Conservation (phyloP, 1,284 basidiomycete genomes). For the Dichomitus squalens region DNA sequence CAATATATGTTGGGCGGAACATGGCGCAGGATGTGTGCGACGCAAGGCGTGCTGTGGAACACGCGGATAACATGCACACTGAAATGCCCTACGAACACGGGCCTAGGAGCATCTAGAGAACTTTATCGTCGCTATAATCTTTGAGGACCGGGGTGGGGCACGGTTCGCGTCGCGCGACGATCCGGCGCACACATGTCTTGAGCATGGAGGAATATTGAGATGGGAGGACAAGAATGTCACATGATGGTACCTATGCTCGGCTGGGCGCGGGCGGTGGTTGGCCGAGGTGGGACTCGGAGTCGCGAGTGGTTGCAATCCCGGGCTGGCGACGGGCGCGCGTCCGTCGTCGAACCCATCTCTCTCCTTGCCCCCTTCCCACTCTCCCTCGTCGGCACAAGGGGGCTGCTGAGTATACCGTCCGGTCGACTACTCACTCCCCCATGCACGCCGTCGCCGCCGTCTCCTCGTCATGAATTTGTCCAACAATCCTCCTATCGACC, state of each 20-base stretch:
- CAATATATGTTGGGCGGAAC: constrained; percentile 8
- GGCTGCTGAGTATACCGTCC: constrained; percentile 11
- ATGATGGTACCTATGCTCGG: constrained; percentile 7
- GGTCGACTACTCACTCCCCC: constrained; percentile 15
- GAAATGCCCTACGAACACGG: neutral
- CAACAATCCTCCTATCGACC: constrained; percentile 34
- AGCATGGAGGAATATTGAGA: neutral
- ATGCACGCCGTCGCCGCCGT: constrained; percentile 33
- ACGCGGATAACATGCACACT: constrained; percentile 22
- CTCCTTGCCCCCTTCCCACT: neutral
- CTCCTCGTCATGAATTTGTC: constrained; percentile 29
- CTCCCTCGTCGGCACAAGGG: neutral
- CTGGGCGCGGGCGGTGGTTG: constrained; percentile 15
- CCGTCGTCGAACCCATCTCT: neutral
- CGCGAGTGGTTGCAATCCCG: constrained; percentile 15
- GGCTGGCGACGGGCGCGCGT: constrained; percentile 12
- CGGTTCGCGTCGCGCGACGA: neutral
- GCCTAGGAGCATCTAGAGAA: neutral
- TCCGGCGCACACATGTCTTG: neutral
- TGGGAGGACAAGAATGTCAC: no score
- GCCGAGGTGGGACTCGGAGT: no score
- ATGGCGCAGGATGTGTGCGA: constrained; percentile 16
- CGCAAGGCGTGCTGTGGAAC: constrained; percentile 15
- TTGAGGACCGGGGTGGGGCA: neutral
- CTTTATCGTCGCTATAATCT: neutral